phyloP scores from a whole-genome alignment of 2,329 filamentous ascomycete species.

The Fusarium ramigenum region DNA sequence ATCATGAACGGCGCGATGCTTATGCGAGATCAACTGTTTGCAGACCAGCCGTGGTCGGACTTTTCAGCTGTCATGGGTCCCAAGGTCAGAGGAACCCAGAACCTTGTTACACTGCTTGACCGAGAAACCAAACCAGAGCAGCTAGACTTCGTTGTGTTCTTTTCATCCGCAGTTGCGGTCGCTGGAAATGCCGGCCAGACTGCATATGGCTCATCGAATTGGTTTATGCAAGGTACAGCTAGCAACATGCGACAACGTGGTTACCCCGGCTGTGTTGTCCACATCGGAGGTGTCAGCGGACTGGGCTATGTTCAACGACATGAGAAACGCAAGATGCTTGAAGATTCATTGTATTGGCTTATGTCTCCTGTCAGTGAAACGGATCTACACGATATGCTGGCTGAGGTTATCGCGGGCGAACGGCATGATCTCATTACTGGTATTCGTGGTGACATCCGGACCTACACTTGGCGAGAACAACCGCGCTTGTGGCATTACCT shows the following conservation, averaged over 20 bases:
- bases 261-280: neutral
- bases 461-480: neutral
- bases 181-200: neutral
- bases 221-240: neutral
- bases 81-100: neutral
- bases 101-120: neutral
- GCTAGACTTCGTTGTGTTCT: neutral
- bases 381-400: neutral
- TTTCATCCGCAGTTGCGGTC: neutral
- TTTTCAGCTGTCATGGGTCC: neutral
- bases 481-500: neutral
- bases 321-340: neutral
- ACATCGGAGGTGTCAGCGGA: neutral
- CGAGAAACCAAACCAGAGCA: neutral
- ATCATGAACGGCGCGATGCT: neutral
- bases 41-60: neutral
- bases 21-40: neutral
- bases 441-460: neutral
- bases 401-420: neutral
- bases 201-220: neutral
- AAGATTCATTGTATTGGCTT: neutral
- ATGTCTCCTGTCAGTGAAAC: neutral
- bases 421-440: neutral
- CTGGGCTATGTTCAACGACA: neutral
- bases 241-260: neutral